These are phyloP conservation scores for Neonothopanus nambi DNA, from an alignment of 1,284 basidiomycete species.

Conservation along the genomic window DNA sequence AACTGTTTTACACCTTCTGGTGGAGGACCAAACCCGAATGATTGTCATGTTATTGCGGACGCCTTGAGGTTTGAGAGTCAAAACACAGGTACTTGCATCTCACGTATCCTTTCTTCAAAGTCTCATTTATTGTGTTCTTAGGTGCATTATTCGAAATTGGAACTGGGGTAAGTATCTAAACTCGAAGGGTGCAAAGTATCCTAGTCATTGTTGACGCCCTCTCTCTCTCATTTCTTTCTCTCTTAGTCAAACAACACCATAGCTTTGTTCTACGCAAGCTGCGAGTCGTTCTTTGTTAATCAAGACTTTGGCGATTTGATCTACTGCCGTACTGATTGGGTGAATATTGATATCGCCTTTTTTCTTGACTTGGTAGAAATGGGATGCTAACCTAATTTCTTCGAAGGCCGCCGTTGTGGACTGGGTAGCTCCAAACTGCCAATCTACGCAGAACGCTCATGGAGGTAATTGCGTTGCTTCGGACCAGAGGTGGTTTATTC, in stretches of 20 bases:
- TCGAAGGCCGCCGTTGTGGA: slow-evolving; percentile 38
- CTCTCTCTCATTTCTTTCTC: not conserved
- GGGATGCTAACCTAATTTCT: not conserved
- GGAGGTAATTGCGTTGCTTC: too few relatives aligned
- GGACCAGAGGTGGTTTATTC: too few relatives aligned
- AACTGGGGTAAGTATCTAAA: slow-evolving; percentile 24
- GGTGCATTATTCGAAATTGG: slow-evolving; percentile 35
- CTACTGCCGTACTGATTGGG: slow-evolving; percentile 42
- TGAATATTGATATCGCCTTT: slow-evolving; percentile 18
- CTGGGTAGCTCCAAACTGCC: slow-evolving; percentile 23
- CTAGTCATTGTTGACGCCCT: not conserved
- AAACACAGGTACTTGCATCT: slow-evolving; percentile 31
- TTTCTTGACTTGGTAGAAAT: not conserved
- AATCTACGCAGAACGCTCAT: too few relatives aligned
- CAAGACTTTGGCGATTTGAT: slow-evolving; percentile 31
- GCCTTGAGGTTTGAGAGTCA: slow-evolving; percentile 46
- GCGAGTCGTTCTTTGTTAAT: slow-evolving; percentile 41
- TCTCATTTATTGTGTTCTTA: slow-evolving; percentile 11
- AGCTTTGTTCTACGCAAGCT: slow-evolving; percentile 34
- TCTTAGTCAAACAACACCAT: slow-evolving; percentile 32
- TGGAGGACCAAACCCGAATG: slow-evolving; percentile 46
- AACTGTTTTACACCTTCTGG: slow-evolving; percentile 44
- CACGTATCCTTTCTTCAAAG: not conserved
- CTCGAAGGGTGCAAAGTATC: not conserved
- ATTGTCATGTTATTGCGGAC: slow-evolving; percentile 49